Conservation (phyloP, 1,139 yeast genomes). For the Maudiozyma humilis region DNA sequence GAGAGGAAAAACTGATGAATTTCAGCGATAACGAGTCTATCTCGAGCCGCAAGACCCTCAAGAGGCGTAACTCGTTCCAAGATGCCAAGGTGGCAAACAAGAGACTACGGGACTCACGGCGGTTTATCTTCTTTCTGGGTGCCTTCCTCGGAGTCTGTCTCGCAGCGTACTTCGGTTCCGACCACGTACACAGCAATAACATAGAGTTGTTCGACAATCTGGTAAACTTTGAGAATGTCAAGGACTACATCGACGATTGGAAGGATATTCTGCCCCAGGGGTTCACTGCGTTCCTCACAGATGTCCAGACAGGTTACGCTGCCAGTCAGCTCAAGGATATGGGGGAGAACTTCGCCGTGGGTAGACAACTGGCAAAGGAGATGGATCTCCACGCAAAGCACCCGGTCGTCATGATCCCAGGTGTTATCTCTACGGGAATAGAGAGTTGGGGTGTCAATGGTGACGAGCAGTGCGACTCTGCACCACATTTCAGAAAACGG, state of each 20-base stretch:
- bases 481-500: constrained; percentile 78
- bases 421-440: constrained; percentile 89
- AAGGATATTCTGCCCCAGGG: constrained; percentile 60
- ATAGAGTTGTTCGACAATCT: constrained; percentile 39
- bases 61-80: constrained; percentile 1
- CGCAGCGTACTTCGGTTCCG: constrained; percentile 54
- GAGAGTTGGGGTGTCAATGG: constrained; percentile 87
- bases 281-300: constrained; percentile 52
- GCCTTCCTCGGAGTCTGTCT: constrained; percentile 59
- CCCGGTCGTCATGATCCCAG: constrained; percentile 91
- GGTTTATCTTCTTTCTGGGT: constrained; percentile 44
- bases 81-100: constrained; percentile 10
- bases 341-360: constrained; percentile 83
- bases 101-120: constrained; percentile 30
- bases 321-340: constrained; percentile 37
- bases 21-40: constrained; percentile 3
- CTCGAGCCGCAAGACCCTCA: constrained; percentile 4
- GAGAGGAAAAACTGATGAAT: constrained; percentile 1
- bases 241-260: constrained; percentile 54
- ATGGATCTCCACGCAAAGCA: constrained; percentile 49
- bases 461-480: constrained; percentile 71
- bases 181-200: constrained; percentile 23
- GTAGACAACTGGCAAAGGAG: constrained; percentile 49
- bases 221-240: constrained; percentile 45
- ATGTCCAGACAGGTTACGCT: constrained; percentile 36